phyloP scores from a whole-genome alignment of 805 yeast species.

The Wickerhamomyces bovis region DNA sequence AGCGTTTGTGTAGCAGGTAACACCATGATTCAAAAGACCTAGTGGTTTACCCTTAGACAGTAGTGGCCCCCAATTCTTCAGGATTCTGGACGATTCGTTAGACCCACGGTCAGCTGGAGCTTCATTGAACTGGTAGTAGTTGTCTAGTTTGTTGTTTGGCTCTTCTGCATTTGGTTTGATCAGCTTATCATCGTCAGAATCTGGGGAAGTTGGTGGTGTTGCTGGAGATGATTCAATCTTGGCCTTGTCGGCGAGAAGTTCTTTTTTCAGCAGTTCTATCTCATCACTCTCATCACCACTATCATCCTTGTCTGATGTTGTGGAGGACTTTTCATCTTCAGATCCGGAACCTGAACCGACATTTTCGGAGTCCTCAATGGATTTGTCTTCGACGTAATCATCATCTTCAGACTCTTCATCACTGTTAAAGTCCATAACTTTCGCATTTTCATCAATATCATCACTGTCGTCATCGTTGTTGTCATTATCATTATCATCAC shows the following conservation, averaged over 20 bases:
- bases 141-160: conserved; percentile 38
- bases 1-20: conserved; percentile 93
- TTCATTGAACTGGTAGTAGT: conserved; percentile 58
- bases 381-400: conserved; percentile 15
- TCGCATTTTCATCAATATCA: conserved; percentile 8
- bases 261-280: conserved; percentile 16
- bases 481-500: conserved; percentile 21
- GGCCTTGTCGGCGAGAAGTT: conserved; percentile 19
- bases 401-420: conserved; percentile 15
- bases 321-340: conserved; percentile 11
- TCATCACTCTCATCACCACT: conserved; percentile 10
- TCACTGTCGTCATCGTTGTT: conserved; percentile 18
- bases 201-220: conserved; percentile 29
- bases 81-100: conserved; percentile 48
- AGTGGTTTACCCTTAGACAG: conserved; percentile 41
- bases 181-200: conserved; percentile 28
- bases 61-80: conserved; percentile 65
- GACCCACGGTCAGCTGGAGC: conserved; percentile 56
- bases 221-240: conserved; percentile 2
- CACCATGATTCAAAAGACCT: conserved; percentile 87
- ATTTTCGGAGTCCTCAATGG: conserved; percentile 2
- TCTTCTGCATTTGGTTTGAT: conserved; percentile 23
- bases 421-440: conserved; percentile 10
- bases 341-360: conserved; percentile 12
- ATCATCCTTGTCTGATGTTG: conserved; percentile 10